Evolutionary conservation across 2,329 filamentous ascomycete genomes (phyloP).

Genomic region (Rhinocladiella similis): DNA sequence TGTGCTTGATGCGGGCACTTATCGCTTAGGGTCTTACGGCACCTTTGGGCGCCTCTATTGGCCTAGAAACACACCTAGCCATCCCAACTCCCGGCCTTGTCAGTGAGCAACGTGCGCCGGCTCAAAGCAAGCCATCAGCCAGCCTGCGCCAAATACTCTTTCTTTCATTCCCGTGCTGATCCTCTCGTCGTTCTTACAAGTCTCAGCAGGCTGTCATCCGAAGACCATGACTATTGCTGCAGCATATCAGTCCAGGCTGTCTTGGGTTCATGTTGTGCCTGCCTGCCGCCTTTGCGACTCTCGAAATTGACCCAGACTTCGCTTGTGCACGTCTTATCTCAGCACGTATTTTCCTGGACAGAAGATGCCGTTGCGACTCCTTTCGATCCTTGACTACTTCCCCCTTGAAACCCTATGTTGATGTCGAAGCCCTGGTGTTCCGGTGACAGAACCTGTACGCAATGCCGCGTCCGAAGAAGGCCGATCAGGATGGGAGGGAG

Average conservation of each 20-base stretch:
- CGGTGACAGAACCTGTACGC: slow-evolving; percentile 13
- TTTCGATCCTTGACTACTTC: neutral
- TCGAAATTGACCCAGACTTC: neutral
- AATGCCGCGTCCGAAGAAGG: slow-evolving; percentile 67
- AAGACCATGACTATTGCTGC: slow-evolving; percentile 2
- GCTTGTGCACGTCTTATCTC: slow-evolving; percentile 7
- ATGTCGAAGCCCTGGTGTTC: slow-evolving; percentile 13
- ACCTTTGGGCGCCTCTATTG: neutral
- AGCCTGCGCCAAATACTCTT: neutral
- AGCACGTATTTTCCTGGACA: neutral
- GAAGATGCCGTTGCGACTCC: neutral
- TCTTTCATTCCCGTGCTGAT: neutral
- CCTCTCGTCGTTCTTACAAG: neutral
- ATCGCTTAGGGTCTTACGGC: neutral
- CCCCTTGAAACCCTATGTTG: slow-evolving; percentile 5
- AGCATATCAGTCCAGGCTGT: neutral
- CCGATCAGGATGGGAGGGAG: slow-evolving; percentile 52
- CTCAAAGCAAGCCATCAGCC: neutral
- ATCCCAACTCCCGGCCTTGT: neutral
- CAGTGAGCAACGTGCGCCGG: neutral
- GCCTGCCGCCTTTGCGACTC: slow-evolving; percentile 1
- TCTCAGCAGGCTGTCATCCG: neutral
- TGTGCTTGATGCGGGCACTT: neutral
- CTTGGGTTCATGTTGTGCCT: neutral
- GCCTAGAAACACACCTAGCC: neutral